Conservation (phyloP, 306 rosid species). For the Rosa lucieae region DNA sequence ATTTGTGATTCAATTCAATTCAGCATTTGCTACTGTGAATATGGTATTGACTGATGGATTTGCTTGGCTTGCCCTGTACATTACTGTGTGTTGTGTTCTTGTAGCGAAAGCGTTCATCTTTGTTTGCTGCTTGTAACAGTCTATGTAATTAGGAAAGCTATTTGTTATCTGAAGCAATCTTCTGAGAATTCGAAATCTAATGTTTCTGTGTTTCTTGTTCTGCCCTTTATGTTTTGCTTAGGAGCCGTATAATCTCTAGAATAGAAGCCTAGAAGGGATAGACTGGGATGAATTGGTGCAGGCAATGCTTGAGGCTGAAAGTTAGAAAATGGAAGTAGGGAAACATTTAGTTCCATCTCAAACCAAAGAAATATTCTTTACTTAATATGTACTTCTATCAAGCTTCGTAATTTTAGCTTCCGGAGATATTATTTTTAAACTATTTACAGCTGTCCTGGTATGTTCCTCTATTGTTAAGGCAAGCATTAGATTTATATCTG, state of each 20-base stretch:
- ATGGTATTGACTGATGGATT: background rate
- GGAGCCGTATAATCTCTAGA: background rate
- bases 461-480: background rate
- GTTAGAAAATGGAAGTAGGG: background rate
- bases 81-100: background rate
- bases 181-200: too few species aligned
- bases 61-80: background rate
- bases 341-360: background rate
- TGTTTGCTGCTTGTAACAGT: background rate
- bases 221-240: background rate
- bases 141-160: background rate
- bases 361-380: background rate
- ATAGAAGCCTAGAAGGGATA: background rate
- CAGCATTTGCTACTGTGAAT: background rate
- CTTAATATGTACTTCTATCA: background rate
- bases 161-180: too few species aligned
- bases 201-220: too few species aligned
- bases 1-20: background rate
- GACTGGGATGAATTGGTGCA: background rate
- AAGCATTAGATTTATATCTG: background rate
- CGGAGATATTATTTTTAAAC: background rate
- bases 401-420: background rate
- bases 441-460: background rate
- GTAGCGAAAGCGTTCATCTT: background rate
- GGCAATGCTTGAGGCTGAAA: background rate